Evolutionary conservation across 148 eudicot species (phyloP), one percentile per base, ranked within the genome.

Genomic region (Fagopyrum tataricum): DNA sequence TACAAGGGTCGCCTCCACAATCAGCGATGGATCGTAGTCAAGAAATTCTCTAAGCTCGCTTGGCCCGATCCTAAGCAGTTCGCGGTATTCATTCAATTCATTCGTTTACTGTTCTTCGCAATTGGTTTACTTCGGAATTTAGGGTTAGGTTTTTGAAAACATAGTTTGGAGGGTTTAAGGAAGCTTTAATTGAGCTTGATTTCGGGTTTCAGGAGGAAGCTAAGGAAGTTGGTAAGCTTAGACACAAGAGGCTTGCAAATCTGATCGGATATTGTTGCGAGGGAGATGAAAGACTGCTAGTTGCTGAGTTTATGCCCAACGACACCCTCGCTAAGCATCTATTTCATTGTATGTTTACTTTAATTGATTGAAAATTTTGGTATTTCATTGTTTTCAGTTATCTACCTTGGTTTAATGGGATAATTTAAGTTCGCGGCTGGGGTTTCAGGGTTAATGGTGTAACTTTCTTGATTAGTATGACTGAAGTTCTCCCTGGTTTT

Each of bases 41-140:
- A 95, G 84, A 95, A 95, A 80, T 95, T 95, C 15, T 78, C 93
- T 3, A 95, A 95, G 70, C 69, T 82, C 79, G 96, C 98, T 23
- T 94, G 98, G 98, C 98, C 98, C 59, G 98, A 94, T 69, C 86
- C 96, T 18, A 91, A 91, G 24, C 98, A 91, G 78, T 94, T 94
- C 72, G 98, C 83, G 73, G 98, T 94, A 82, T 14, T 18, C 5
- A 1, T 71, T 42, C 10, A 12, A 1, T 78, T 37, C 11, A 17
- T 44, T 53, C 69, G 11, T 53, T 52, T 26, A 43, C 13, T 24
- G 49, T 58, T 58, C 18, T 8, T 58, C 31, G 12, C 31, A n/a
- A 23, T 58, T n/a, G 12, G 12, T 58, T 18, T 14, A 20, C 10
- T 58, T 43, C 9, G 72, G 52, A 43, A 43, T 17, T 67, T 15